phyloP scores from a whole-genome alignment of 805 yeast species.

The Isabelozyma heimii region DNA sequence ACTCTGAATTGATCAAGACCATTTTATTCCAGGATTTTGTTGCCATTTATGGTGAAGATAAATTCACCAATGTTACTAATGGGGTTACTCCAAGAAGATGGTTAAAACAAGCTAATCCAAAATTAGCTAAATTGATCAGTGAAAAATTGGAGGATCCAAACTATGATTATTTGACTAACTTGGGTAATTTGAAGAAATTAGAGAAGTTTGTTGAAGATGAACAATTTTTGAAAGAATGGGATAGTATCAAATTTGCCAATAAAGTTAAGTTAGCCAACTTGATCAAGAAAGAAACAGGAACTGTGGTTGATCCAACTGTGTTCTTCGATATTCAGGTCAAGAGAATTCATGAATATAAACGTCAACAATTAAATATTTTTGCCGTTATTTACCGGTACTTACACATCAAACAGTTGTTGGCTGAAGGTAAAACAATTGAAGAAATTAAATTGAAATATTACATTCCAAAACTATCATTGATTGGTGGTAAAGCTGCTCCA shows the following conservation, averaged over 20 bases:
- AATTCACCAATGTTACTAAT: constrained; percentile 88
- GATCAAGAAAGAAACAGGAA: constrained; percentile 61
- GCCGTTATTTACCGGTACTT: constrained; percentile 85
- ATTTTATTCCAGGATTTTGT: constrained; percentile 92
- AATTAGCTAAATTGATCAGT: constrained; percentile 64
- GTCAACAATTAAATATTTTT: constrained; percentile 90
- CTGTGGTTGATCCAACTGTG: constrained; percentile 68
- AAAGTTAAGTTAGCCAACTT: constrained; percentile 65
- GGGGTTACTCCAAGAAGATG: constrained; percentile 97
- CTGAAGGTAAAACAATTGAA: constrained; percentile 40
- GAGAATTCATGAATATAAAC: constrained; percentile 92
- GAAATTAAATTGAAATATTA: constrained; percentile 58
- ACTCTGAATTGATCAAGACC: constrained; percentile 84
- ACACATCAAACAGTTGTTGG: constrained; percentile 64
- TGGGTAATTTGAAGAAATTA: constrained; percentile 63
- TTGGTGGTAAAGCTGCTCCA: constrained; percentile 98
- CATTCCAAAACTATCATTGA: constrained; percentile 73
- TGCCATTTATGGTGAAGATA: constrained; percentile 72
- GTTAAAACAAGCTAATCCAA: constrained; percentile 92
- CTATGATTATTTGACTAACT: constrained; percentile 65
- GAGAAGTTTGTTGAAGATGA: constrained; percentile 66
- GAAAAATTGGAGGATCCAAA: constrained; percentile 62
- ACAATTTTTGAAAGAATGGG: constrained; percentile 70
- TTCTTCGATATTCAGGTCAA: constrained; percentile 91
- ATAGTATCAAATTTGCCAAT: constrained; percentile 63